Conservation (phyloP, 75 land plant genomes). For the Chamaecyparis obtusa region DNA sequence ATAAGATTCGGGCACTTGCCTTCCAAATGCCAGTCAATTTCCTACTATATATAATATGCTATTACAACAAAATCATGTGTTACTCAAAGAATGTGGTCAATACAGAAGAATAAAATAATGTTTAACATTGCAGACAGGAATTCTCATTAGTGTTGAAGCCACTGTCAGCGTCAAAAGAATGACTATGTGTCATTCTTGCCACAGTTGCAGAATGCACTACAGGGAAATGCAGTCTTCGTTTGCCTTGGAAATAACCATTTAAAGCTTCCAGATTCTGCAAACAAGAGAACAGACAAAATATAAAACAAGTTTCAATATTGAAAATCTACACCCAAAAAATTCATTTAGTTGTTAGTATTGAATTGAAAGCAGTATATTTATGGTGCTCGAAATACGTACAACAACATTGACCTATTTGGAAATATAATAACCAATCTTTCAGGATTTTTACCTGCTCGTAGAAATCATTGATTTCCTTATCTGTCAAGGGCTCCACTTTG, state of each 20-base stretch:
- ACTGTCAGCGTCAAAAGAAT: background rate
- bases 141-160: background rate
- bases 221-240: background rate
- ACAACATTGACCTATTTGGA: background rate
- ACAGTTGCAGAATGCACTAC: background rate
- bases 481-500: slow-evolving; percentile 57
- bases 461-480: slow-evolving; percentile 69
- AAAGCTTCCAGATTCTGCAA: background rate
- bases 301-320: background rate
- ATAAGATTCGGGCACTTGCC: background rate
- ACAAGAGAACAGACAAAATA: background rate
- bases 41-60: background rate
- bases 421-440: background rate
- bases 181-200: background rate
- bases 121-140: background rate
- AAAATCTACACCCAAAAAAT: background rate
- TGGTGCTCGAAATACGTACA: background rate
- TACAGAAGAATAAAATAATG: background rate
- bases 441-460: slow-evolving; percentile 15
- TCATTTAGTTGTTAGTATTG: background rate
- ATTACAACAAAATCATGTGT: background rate
- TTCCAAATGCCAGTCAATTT: background rate
- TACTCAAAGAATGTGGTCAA: background rate
- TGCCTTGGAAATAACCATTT: background rate
- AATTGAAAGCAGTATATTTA: background rate